Percentiles rank a stretch among this genome's conserved stretches.
Evolutionary conservation across 768 basidiomycete species (phyloP).

Genomic region (Trametes coccinea): DNA sequence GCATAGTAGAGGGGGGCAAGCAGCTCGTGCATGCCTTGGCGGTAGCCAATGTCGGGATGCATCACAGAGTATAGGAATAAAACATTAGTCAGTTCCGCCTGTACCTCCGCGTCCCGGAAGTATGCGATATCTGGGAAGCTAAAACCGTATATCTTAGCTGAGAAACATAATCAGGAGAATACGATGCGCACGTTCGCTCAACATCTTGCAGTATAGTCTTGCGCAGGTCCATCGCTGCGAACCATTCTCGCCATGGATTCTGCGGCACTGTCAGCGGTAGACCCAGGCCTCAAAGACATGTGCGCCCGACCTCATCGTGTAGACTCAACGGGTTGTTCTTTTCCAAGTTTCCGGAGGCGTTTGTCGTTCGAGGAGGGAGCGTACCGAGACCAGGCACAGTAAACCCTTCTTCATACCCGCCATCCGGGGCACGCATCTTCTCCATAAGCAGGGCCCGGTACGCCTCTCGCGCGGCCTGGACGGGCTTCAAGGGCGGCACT

Average conservation of each 20-base stretch:
- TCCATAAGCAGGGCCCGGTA: constrained; percentile 63
- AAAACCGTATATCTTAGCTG: constrained; percentile 1
- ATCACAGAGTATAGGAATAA: constrained; percentile 81
- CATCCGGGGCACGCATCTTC: constrained; percentile 84
- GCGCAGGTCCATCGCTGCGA: constrained; percentile 82
- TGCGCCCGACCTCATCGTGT: constrained; percentile 60
- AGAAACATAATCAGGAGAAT: neutral
- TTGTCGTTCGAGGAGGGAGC: constrained; percentile 31
- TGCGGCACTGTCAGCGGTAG: constrained; percentile 31
- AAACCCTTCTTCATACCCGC: constrained; percentile 73
- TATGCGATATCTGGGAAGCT: constrained; percentile 97
- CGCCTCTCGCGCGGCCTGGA: constrained; percentile 52
- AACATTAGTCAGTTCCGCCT: constrained; percentile 79
- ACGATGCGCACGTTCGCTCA: constrained; percentile 77
- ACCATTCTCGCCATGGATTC: constrained; percentile 98
- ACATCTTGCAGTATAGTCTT: constrained; percentile 94
- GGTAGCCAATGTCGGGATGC: constrained; percentile 85
- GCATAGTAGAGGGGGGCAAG: constrained; percentile 86
- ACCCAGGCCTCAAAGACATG: neutral
- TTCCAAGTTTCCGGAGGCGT: constrained; percentile 49
- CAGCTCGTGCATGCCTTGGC: constrained; percentile 99
- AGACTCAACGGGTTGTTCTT: constrained; percentile 81
- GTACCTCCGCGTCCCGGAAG: constrained; percentile 76
- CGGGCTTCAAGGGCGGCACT: constrained; percentile 29
- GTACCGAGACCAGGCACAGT: constrained; percentile 50